These are phyloP conservation scores for Lichtheimia hyalospora DNA, from an alignment of 371 early-diverging fungal species.

Conservation along the genomic window DNA sequence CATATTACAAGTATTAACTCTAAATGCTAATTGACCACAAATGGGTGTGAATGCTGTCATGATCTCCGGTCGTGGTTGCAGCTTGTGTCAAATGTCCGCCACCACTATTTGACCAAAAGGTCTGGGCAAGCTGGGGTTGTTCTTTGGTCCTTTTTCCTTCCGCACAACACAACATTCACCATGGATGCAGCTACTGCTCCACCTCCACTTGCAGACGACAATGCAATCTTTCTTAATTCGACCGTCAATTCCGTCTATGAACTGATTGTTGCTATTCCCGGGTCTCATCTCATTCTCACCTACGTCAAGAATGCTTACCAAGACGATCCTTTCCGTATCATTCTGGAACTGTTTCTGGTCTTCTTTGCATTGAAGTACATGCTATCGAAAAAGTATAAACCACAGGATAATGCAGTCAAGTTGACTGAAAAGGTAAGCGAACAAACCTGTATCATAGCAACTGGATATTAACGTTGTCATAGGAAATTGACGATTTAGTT, in stretches of 20 bases:
- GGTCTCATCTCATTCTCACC: conserved; percentile 70
- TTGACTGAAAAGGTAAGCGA: conserved; percentile 79
- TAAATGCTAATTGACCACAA: no score
- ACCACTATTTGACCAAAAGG: no score
- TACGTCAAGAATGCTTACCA: conserved; percentile 94
- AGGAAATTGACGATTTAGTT: conserved; percentile 93
- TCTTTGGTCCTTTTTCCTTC: no score
- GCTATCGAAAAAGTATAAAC: conserved; percentile 81
- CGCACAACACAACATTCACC: no score
- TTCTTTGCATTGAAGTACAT: conserved; percentile 91
- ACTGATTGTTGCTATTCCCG: conserved; percentile 63
- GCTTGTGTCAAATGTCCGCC: no score
- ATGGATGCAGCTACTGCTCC: no score
- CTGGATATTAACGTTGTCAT: background rate
- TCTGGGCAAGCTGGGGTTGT: no score
- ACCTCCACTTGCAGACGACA: conserved; percentile 18
- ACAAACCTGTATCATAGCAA: background rate
- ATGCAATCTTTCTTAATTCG: conserved; percentile 45
- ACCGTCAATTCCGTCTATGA: conserved; percentile 44
- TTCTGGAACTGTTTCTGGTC: conserved; percentile 85
- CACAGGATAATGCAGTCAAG: conserved; percentile 77
- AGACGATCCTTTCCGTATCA: conserved; percentile 93
- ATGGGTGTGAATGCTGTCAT: no score
- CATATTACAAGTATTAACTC: no score
- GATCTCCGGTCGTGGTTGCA: no score